Percentiles rank a stretch among this genome's conserved stretches.
phyloP scores from a whole-genome alignment of 2,329 filamentous ascomycete species.

The Fusarium algeriense region DNA sequence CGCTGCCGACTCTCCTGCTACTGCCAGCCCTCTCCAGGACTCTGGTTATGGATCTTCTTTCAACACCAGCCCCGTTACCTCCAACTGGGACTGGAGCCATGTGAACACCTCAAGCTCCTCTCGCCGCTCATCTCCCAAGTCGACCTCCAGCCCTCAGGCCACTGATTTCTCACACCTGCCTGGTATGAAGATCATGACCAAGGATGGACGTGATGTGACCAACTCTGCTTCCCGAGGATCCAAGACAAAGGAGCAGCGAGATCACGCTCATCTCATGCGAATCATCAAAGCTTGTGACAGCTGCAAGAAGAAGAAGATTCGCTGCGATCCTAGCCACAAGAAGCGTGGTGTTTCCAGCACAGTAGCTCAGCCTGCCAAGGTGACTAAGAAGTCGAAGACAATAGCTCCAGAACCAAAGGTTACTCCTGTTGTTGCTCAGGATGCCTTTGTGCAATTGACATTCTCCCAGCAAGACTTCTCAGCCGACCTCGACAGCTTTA shows the following conservation, averaged over 20 bases:
- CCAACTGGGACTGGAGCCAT: constrained; percentile 62
- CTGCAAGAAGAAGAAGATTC: constrained; percentile 73
- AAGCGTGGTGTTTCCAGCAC: constrained; percentile 56
- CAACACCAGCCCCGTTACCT: constrained; percentile 63
- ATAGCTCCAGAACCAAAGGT: constrained; percentile 29
- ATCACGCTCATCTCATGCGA: constrained; percentile 75
- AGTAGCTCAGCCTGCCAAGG: constrained; percentile 51
- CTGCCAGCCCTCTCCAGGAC: constrained; percentile 56
- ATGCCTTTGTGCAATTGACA: constrained; percentile 22
- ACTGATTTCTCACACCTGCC: constrained; percentile 66
- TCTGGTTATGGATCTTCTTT: constrained; percentile 62
- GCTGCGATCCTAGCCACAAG: constrained; percentile 72
- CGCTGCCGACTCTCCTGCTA: constrained; percentile 58
- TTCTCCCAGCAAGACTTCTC: constrained; percentile 41
- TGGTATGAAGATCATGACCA: constrained; percentile 76
- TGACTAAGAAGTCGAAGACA: constrained; percentile 58
- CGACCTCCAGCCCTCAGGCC: constrained; percentile 48
- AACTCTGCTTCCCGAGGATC: constrained; percentile 71
- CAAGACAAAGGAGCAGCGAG: constrained; percentile 76
- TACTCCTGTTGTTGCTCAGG: constrained; percentile 17
- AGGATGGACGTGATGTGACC: constrained; percentile 72
- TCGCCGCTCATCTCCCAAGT: constrained; percentile 46
- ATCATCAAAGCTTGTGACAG: constrained; percentile 75
- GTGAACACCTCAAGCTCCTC: constrained; percentile 50
- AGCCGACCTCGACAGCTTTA: constrained; percentile 39